Evolutionary conservation across 495 filamentous ascomycete genomes (phyloP).

Genomic region (Halenospora varia): DNA sequence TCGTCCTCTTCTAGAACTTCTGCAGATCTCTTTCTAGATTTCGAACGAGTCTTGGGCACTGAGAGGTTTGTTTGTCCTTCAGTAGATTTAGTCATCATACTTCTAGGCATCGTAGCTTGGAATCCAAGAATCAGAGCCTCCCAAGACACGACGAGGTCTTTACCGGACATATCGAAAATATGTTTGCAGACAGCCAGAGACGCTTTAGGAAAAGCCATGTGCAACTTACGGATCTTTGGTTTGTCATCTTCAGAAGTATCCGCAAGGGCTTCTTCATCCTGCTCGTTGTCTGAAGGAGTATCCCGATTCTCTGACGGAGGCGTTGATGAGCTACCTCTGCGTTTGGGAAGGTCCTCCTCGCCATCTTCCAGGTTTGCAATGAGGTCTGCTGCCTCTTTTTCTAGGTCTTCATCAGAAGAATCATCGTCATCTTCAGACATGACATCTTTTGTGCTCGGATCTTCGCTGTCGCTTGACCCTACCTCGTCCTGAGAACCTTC

Average conservation of each 20-base stretch:
- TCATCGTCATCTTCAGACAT: conserved; percentile 13
- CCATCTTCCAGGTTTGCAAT: conserved; percentile 1
- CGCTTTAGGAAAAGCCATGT: conserved; percentile 27
- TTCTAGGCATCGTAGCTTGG: conserved; percentile 13
- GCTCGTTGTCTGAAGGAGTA: conserved; percentile 13
- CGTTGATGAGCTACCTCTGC: not conserved
- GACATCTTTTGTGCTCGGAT: not conserved
- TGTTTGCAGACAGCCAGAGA: conserved; percentile 21
- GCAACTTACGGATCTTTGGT: conserved; percentile 28
- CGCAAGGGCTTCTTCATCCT: conserved; percentile 12
- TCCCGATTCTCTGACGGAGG: not conserved
- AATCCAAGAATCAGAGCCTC: conserved; percentile 20
- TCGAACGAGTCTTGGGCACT: conserved; percentile 10
- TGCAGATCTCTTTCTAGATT: conserved; percentile 64
- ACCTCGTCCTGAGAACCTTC: conserved; percentile 22
- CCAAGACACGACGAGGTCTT: conserved; percentile 19
- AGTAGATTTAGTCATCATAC: conserved; percentile 13
- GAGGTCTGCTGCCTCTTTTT: conserved; percentile 13
- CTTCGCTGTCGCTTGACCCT: conserved; percentile 21
- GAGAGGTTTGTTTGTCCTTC: not conserved
- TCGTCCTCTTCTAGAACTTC: conserved; percentile 6
- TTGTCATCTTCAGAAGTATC: conserved; percentile 28
- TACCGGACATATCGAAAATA: conserved; percentile 12
- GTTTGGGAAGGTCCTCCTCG: not conserved
- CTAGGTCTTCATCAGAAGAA: conserved; percentile 18